These are phyloP conservation scores for Tilletiaria anomala DNA, from an alignment of 1,284 basidiomycete species.

Conservation along the genomic window DNA sequence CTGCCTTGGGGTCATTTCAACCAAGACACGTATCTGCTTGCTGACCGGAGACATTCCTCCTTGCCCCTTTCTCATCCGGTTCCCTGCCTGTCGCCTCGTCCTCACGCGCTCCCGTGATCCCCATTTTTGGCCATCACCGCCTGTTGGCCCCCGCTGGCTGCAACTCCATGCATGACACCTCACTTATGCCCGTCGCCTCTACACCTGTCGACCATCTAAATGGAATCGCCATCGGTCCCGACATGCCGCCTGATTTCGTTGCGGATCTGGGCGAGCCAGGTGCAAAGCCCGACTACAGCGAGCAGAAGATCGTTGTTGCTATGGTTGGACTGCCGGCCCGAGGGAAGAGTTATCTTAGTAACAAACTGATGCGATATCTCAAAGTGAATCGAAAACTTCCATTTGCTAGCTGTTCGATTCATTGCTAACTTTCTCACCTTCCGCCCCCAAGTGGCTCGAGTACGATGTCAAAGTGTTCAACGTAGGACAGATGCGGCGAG, in stretches of 20 bases:
- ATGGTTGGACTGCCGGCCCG: constrained; percentile 54
- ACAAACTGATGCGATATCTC: constrained; percentile 38
- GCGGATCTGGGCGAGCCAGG: constrained; percentile 45
- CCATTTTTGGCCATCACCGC: no score
- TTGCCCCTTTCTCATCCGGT: no score
- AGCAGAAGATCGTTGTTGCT: constrained; percentile 96
- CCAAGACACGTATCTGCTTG: no score
- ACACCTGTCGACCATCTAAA: constrained; percentile 5
- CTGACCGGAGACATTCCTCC: no score
- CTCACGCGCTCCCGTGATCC: no score
- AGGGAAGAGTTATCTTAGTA: constrained; percentile 37
- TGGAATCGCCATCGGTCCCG: constrained; percentile 4
- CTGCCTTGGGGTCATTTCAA: no score
- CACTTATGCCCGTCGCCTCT: no score
- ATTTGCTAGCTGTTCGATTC: neutral
- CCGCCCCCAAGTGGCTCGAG: constrained; percentile 68
- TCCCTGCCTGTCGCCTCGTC: no score
- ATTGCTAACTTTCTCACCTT: neutral
- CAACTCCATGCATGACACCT: no score
- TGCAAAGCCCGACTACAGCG: constrained; percentile 89
- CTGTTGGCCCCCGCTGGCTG: no score
- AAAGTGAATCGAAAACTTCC: constrained; percentile 9
- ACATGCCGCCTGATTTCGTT: no score
- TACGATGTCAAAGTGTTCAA: constrained; percentile 99
- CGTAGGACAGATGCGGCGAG: constrained; percentile 83